Evolutionary conservation across 306 rosid genomes (phyloP), one percentile per base, ranked within the genome.

Genomic region (Cicer judaicum): DNA sequence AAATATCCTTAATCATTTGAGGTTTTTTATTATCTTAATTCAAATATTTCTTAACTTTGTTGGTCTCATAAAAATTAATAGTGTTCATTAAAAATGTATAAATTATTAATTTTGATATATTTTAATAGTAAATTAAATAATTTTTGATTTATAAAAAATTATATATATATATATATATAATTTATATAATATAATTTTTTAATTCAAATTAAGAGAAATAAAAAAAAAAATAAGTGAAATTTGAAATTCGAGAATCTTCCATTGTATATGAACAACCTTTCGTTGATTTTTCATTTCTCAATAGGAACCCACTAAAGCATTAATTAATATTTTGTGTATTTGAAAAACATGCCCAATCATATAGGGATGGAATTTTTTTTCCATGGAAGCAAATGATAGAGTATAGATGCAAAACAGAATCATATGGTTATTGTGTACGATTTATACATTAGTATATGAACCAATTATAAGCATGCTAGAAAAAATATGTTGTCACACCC

Each of bases 221-320:
- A 24, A 24, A 21, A 21, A 21, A 21, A 2, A 19, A 19, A 21
- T 24, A 2, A 21, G 29, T 1, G 34, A 24, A 24, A 3, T 24
- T 3, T 24, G 34, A 3, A 24, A 2, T 24, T 24, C 4, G 34
- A 24, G 34, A 21, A 21, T 1, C 24, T 21, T 21, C 2, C 2
- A 16, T 21, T 21, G 1, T 19, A 19, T 19, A 19, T 19, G 65
- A 60, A 69, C 11, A 50, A 11, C 4, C 69, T 76, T 79, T 79
- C 68, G 65, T 74, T 76, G 69, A 68, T 73, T 46, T 74, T 75
- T 60, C 36, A 18, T 5, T 54, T 86, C 84, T 56, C 42, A 57
- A 77, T 80, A 74, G 84, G 88, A 85, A 80, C 79, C 85, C 84
- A 77, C 83, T 78, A 49, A 38, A 73, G 75, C 73, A 54, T 70